Conservation (phyloP, 352 stramenopile species). For the Globisporangium lucens region DNA sequence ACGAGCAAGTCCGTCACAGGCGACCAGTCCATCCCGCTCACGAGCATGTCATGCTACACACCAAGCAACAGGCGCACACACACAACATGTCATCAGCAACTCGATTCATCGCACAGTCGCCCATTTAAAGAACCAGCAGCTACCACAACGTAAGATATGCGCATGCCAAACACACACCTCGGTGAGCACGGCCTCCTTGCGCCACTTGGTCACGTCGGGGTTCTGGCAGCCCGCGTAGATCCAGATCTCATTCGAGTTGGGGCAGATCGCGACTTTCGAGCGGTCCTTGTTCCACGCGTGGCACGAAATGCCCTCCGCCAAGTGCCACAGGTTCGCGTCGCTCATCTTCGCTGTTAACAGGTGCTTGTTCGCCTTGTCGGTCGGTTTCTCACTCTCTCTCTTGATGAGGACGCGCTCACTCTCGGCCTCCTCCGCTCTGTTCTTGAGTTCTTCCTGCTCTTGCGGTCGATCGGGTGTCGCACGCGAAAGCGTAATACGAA, state of each 20-base stretch:
- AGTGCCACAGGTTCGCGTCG: slow-evolving; percentile 67
- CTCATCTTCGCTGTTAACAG: slow-evolving; percentile 19
- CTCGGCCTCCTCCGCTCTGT: neutral
- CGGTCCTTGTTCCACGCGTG: slow-evolving; percentile 92
- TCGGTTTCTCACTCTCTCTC: slow-evolving; percentile 3
- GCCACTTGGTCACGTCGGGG: slow-evolving; percentile 75
- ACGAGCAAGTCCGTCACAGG: slow-evolving; percentile 92
- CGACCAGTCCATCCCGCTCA: slow-evolving; percentile 92
- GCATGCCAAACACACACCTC: slow-evolving; percentile 29
- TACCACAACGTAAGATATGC: neutral
- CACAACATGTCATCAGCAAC: neutral
- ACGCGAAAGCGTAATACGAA: slow-evolving; percentile 6
- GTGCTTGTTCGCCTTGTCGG: neutral
- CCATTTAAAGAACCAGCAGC: neutral
- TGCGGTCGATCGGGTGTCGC: slow-evolving; percentile 12
- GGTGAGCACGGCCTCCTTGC: slow-evolving; percentile 81
- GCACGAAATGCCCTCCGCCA: slow-evolving; percentile 86
- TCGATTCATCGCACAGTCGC: neutral
- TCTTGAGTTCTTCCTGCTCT: neutral
- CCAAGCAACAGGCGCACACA: neutral
- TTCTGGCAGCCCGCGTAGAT: slow-evolving; percentile 88
- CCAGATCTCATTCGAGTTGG: slow-evolving; percentile 92
- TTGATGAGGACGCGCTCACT: neutral
- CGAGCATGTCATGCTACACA: slow-evolving; percentile 90
- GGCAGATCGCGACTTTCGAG: slow-evolving; percentile 88